phyloP scores from a whole-genome alignment of 2,329 filamentous ascomycete genomes.

The Cladosporium sp. region DNA sequence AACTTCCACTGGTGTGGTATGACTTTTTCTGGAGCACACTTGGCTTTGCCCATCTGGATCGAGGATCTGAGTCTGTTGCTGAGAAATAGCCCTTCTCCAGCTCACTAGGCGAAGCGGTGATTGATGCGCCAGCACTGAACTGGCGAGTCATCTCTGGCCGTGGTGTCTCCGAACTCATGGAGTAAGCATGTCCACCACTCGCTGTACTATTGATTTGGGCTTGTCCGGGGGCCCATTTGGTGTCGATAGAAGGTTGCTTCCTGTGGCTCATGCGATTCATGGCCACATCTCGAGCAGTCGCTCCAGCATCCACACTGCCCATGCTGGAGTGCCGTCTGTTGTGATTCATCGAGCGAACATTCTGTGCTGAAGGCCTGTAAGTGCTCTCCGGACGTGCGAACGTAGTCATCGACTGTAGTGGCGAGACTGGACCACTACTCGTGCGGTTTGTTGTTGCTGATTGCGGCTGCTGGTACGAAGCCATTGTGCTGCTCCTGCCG shows the following conservation, averaged over 20 bases:
- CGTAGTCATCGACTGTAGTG: constrained; percentile 35
- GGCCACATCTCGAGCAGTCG: constrained; percentile 26
- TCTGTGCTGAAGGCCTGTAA: constrained; percentile 37
- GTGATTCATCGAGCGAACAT: constrained; percentile 62
- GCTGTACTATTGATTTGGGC: constrained; percentile 5
- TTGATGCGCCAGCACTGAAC: background rate
- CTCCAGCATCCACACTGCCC: constrained; percentile 75
- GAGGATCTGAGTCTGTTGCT: constrained; percentile 76
- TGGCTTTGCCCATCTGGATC: constrained; percentile 64
- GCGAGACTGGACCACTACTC: constrained; percentile 32
- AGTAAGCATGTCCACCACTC: constrained; percentile 23
- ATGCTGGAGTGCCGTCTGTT: constrained; percentile 85
- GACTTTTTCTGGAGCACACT: constrained; percentile 73
- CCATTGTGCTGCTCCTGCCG: constrained; percentile 22
- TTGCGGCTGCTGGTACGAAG: constrained; percentile 16
- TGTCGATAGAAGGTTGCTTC: constrained; percentile 61
- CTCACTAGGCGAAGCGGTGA: constrained; percentile 50
- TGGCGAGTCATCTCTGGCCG: constrained; percentile 11
- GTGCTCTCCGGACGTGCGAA: constrained; percentile 35
- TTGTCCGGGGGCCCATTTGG: constrained; percentile 49
- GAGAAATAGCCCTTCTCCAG: constrained; percentile 92
- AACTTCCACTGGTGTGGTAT: constrained; percentile 36
- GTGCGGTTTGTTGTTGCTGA: constrained; percentile 34
- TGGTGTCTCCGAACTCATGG: constrained; percentile 5
- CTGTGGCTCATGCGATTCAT: constrained; percentile 41